Evolutionary conservation across 352 stramenopile species (phyloP).

Genomic region (Phytophthora kernoviae): DNA sequence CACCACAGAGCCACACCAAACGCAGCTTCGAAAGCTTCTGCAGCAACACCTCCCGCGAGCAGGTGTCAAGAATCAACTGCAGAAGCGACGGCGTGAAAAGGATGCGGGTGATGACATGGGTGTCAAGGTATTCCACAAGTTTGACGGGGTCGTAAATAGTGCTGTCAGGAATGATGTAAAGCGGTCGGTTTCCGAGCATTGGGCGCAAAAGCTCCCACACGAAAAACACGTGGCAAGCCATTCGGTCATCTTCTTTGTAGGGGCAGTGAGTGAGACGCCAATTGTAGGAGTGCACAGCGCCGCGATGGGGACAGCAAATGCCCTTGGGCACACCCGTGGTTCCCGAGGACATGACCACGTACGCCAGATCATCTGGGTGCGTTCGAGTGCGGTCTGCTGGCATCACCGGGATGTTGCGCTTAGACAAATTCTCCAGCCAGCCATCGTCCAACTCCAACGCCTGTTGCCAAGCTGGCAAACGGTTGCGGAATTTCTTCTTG

Average conservation of each 20-base stretch:
- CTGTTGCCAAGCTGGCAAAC: constrained; percentile 70
- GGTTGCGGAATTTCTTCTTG: constrained; percentile 71
- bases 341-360: constrained; percentile 93
- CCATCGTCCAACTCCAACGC: constrained; percentile 71
- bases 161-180: constrained; percentile 93
- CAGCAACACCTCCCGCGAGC: constrained; percentile 51
- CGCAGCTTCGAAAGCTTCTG: constrained; percentile 73
- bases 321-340: constrained; percentile 93
- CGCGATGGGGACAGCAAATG: constrained; percentile 93
- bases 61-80: constrained; percentile 87
- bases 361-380: constrained; percentile 89
- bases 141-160: constrained; percentile 91
- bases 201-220: constrained; percentile 94
- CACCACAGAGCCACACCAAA: constrained; percentile 92
- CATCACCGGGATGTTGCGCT: constrained; percentile 48
- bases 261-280: constrained; percentile 86
- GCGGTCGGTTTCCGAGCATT: constrained; percentile 87
- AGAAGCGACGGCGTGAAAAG: constrained; percentile 94
- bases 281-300: constrained; percentile 92
- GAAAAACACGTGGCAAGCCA: constrained; percentile 95
- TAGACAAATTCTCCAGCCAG: constrained; percentile 41
- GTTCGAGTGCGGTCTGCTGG: constrained; percentile 59
- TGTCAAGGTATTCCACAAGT: constrained; percentile 80
- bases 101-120: constrained; percentile 87
- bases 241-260: constrained; percentile 74